Evolutionary conservation across 257 asterid species (phyloP).

Genomic region (Fraxinus pennsylvanica): DNA sequence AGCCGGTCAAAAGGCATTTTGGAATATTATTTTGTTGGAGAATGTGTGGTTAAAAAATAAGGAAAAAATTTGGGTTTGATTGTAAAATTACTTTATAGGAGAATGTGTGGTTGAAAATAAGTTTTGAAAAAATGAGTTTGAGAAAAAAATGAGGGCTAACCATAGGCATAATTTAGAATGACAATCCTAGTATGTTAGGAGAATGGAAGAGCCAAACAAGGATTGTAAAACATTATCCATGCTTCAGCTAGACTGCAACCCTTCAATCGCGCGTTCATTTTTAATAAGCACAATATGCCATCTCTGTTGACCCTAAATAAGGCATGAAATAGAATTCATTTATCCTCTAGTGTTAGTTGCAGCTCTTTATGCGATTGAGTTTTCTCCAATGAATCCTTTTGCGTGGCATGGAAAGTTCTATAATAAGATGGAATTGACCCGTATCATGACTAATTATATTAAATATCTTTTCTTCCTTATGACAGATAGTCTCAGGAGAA

Average conservation of each 20-base stretch:
- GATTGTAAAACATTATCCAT: not conserved
- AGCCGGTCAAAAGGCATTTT: no score
- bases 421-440: slow-evolving; percentile 14
- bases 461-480: slow-evolving; percentile 9
- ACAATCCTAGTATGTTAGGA: slow-evolving; percentile 19
- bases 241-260: not conserved
- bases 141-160: no score
- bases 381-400: slow-evolving; percentile 12
- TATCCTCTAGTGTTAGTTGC: slow-evolving; percentile 22
- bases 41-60: no score
- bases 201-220: slow-evolving; percentile 14
- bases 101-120: no score
- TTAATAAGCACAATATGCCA: slow-evolving; percentile 1
- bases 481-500: slow-evolving; percentile 77
- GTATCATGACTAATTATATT: slow-evolving; percentile 17
- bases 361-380: not conserved
- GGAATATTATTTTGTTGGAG: no score
- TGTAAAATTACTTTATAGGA: no score
- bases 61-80: no score
- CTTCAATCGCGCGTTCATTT: not conserved
- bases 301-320: not conserved
- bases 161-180: not conserved
- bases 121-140: no score
- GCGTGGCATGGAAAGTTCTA: slow-evolving; percentile 12
- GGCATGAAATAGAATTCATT: slow-evolving; percentile 10